Base-by-base conservation (phyloP, 108 stramenopile genomes). In the Pseudonitzschia delicatissima region DNA sequence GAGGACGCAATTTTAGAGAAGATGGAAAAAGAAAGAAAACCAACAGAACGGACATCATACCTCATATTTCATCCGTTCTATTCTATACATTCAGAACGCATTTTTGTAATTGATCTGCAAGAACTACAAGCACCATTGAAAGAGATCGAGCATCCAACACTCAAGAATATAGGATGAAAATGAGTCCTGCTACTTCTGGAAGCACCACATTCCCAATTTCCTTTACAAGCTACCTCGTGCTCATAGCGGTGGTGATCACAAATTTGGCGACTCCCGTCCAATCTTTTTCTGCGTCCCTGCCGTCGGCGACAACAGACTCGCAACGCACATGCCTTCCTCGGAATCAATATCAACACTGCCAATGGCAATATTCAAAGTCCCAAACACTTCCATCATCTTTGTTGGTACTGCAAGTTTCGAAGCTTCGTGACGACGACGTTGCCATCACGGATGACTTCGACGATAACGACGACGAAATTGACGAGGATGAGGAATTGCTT, bases 401-500 rank as follows among this genome's bases (percentile, higher is more conserved):
- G 8, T 11, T 27, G 27, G 53, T 17, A 4, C 34, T 61, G 11
- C 60, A 27, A 23, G 60, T 61, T 37, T 61, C 60, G 5, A 61
- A 61, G 20, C 33, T 61, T 40, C 37, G 37, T 5, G 39, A 61
- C 60, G 34, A 42, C 25, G 60, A 61, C 11, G 2, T 21, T 11
- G 23, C 39, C 0, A 32, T n/a, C 8, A 23, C 50, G 9, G 37
- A 72, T 39, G 49, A 62, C 26, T 23, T 47, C 29, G 59, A 59
- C 0, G 63, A 66, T 5, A 53, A 64, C 11, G 48, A 66, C 26
- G 63, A 71, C 28, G 12, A 57, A 20, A 67, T 63, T 13, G 69
- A 75, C 11, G 80, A 90, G 0, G 84, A 86, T 44, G 79, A 84
- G 55, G 25, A 64, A 50, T 69, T 94, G 17, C 71, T 94, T 21